Conservation (phyloP, 192 early-diverging fungal species). For the Podila horticola region DNA sequence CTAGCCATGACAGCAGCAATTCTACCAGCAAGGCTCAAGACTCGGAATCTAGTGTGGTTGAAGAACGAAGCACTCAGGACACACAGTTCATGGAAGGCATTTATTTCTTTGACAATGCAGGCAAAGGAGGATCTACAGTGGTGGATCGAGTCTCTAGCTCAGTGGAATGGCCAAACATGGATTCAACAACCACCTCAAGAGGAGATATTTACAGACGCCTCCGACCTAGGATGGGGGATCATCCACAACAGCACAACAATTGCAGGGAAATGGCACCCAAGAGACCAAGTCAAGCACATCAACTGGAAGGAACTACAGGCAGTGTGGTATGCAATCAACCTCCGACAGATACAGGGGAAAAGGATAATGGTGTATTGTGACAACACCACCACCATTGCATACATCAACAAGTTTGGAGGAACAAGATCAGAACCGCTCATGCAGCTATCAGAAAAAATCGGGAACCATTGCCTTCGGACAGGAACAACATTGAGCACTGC, state of each 20-base stretch:
- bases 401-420: constrained; percentile 44
- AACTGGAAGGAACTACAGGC: constrained; percentile 12
- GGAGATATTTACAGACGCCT: constrained; percentile 35
- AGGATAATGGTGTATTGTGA: constrained; percentile 21
- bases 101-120: constrained; percentile 7
- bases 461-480: constrained; percentile 27
- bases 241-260: neutral
- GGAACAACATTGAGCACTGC: constrained; percentile 21
- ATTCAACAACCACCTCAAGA: constrained; percentile 20
- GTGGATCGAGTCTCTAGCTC: constrained; percentile 17
- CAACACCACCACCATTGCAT: constrained; percentile 43
- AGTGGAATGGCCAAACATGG: constrained; percentile 36
- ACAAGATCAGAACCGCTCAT: constrained; percentile 26
- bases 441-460: constrained; percentile 19
- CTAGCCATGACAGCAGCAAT: constrained; percentile 38
- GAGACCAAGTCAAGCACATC: constrained; percentile 10
- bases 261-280: neutral
- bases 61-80: constrained; percentile 33
- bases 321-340: no score
- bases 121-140: constrained; percentile 23
- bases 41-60: constrained; percentile 17
- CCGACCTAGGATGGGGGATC: constrained; percentile 36
- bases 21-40: constrained; percentile 34
- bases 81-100: constrained; percentile 12
- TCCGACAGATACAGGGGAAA: neutral